These are phyloP conservation scores for Aciculosporium take DNA, from an alignment of 2,329 filamentous ascomycete genomes.

Conservation along the genomic window DNA sequence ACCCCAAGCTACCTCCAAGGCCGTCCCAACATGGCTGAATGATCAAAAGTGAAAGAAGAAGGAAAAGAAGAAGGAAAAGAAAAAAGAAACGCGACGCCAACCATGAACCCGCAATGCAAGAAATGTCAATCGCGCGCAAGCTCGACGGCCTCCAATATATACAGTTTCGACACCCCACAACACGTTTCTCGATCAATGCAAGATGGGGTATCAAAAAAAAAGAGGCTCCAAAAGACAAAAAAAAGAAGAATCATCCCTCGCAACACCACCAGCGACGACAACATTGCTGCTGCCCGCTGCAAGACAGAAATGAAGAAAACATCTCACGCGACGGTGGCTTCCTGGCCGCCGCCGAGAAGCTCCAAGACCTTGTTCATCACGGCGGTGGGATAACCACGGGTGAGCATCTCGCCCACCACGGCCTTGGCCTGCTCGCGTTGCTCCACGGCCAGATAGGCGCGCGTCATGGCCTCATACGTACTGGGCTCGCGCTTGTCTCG, in stretches of 20 bases:
- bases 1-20: conserved; percentile 5
- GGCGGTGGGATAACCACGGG: conserved; percentile 76
- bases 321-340: conserved; percentile 16
- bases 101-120: conserved; percentile 1
- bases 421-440: conserved; percentile 60
- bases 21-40: conserved; percentile 12
- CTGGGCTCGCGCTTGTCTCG: conserved; percentile 78
- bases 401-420: conserved; percentile 82
- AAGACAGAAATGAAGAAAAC: conserved; percentile 10
- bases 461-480: conserved; percentile 97
- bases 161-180: conserved; percentile 10
- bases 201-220: conserved; percentile 14
- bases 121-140: not conserved
- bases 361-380: conserved; percentile 91
- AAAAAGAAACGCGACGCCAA: not conserved
- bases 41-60: too few relatives aligned
- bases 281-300: not conserved
- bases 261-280: conserved; percentile 5
- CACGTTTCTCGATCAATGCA: conserved; percentile 8
- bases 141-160: conserved; percentile 8
- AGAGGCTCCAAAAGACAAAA: conserved; percentile 6
- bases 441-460: conserved; percentile 76
- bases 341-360: conserved; percentile 52
- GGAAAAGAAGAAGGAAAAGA: too few relatives aligned
- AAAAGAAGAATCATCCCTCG: conserved; percentile 6